These are phyloP conservation scores for Saposhnikovia divaricata DNA, from an alignment of 129 eudicot genomes.

Conservation along the genomic window DNA sequence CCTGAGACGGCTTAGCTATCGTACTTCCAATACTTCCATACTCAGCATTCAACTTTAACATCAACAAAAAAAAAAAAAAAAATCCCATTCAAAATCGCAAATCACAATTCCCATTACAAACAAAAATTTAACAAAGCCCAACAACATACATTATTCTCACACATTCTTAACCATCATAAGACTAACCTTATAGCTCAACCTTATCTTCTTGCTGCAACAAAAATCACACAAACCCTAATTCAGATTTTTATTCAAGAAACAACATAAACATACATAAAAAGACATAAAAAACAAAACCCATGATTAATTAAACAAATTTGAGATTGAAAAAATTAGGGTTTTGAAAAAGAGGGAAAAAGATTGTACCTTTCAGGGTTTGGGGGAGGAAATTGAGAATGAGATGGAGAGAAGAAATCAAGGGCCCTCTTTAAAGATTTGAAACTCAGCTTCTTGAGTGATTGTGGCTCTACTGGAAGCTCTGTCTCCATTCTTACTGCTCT, in stretches of 20 bases:
- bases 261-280: background rate
- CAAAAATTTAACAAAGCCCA: background rate
- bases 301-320: background rate
- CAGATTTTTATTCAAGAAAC: background rate
- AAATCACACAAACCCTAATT: background rate
- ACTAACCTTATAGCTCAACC: slow-evolving; percentile 78
- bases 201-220: slow-evolving; percentile 82
- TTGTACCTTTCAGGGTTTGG: slow-evolving; percentile 60
- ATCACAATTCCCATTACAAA: background rate
- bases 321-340: slow-evolving; percentile 21
- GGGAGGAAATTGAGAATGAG: slow-evolving; percentile 69
- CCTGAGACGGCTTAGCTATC: slow-evolving; percentile 22
- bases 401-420: slow-evolving; percentile 83
- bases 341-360: background rate
- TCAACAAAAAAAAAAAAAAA: background rate
- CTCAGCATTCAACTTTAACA: slow-evolving; percentile 54
- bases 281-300: background rate
- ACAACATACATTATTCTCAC: background rate
- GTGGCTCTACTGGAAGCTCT: slow-evolving; percentile 81
- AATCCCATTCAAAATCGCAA: background rate
- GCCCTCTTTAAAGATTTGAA: slow-evolving; percentile 73
- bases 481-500: slow-evolving; percentile 37
- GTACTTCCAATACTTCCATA: slow-evolving; percentile 50
- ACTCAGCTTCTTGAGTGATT: slow-evolving; percentile 77
- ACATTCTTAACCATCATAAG: background rate